Evolutionary conservation across 2,329 filamentous ascomycete genomes (phyloP), one percentile per base, ranked within the genome.

Genomic region (Ceratocystis ficicola): DNA sequence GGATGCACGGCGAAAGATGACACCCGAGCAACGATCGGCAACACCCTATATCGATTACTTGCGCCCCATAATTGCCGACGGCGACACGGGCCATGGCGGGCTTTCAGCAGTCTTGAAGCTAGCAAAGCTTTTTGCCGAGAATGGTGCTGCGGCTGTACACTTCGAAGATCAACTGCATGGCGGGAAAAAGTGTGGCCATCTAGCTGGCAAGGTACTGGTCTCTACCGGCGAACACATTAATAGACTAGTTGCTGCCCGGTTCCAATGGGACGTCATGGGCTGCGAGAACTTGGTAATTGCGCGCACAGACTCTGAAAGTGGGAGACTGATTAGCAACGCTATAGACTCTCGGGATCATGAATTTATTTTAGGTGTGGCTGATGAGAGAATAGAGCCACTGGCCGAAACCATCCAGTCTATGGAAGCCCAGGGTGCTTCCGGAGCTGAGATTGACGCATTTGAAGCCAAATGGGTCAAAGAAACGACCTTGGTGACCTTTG

Each of bases 211-310:
- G 75, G 94, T 97, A 1, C 80, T 99, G 7, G 94, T 97, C 2
- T 93, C 94, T 0, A 85, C 92, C 0, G 89, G 91, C 68, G 94
- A 97, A 74, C 94, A 99, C 78, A 95, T 97, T 80, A 96, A 96
- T 78, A 87, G 94, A 32, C 84, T 99, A 3, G 86, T 91, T 22
- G 92, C 94, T 1, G 86, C 93, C 2, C 86, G 94, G 68, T 96
- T 96, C 78, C 94, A 99, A 73, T 99, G 93, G 93, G 94, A 99
- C 72, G 81, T 96, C 71, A 97, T 99, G 93, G 94, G 93, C 60
- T 86, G 85, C 64, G 94, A 99, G 78, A 97, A 95, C 74, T 81
- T 97, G 3, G 85, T 97, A 52, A 94, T 99, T 73, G 94, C 94
- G 2, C 86, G 94, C 67, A 97, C 94, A 1, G 94, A 99, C 75